Base-by-base conservation (phyloP, 441 rosid species). In the Geranium incanum region DNA sequence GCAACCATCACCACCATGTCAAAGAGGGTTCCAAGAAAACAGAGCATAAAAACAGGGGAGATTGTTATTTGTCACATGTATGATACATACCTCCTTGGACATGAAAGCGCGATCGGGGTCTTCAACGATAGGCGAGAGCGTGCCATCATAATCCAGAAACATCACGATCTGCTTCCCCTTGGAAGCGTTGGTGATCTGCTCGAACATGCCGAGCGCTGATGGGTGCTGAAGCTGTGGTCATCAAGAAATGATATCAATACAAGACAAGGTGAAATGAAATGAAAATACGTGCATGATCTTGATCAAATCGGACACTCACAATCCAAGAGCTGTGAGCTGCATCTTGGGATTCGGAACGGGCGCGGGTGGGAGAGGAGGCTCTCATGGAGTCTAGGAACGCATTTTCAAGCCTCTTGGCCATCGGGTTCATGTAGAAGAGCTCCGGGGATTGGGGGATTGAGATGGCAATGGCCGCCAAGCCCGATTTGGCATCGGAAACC, bases 81-180 rank as follows among this genome's bases (percentile, higher is more conserved):
- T 28, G 63, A 50, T 41, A 36, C 9, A 71, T 55, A 88, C 93
- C 86, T 84, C 33, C 33, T 28, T 28, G 33, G 33, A 28, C 33
- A 28, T 28, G 33, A 28, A 28, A 28, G 33, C 86, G 79, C 75
- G 84, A 63, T 88, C 93, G 21, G 93, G 93, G 78, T 88, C 85
- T 72, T 77, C 87, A 36, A 88, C 90, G 6, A 86, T 88, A 0
- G 88, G 90, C 28, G 93, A 82, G 68, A 88, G 86, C 6, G 93
- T 88, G 1, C 93, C 93, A 66, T 88, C 93, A 43, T 86, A 88
- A 75, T 88, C 93, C 21, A 88, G 85, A 68, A 88, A 88, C 88
- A 88, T 84, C 28, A 85, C 86, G 65, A 88, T 80, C 60, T 82
- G 80, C 77, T 86, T 88, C 75, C 88, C 89, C 66, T 72, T 75